Evolutionary conservation across 257 asterid species (phyloP).

Genomic region (Asclepias syriaca): DNA sequence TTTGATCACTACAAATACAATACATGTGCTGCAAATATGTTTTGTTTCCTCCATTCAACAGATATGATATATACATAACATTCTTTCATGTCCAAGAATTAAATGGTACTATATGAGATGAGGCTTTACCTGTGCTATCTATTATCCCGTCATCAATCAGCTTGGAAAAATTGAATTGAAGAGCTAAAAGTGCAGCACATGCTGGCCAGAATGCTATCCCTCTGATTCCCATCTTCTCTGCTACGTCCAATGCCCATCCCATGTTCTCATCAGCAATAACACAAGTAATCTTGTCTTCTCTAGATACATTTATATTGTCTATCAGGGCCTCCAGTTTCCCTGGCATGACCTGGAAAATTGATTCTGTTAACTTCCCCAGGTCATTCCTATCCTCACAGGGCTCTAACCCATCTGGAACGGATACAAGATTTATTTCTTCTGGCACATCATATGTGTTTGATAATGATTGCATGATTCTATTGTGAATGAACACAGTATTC

Average conservation of each 20-base stretch:
- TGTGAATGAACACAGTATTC: conserved; percentile 50
- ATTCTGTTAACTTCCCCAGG: conserved; percentile 21
- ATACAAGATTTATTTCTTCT: conserved; percentile 29
- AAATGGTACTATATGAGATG: background rate
- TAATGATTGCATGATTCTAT: conserved; percentile 32
- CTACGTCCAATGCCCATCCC: conserved; percentile 45
- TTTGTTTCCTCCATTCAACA: no score
- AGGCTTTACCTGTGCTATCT: conserved; percentile 35
- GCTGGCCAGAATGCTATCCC: conserved; percentile 42
- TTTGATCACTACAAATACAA: background rate
- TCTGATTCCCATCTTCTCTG: conserved; percentile 36
- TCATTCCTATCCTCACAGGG: conserved; percentile 53
- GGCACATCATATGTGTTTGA: conserved; percentile 15
- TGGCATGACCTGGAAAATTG: conserved; percentile 38
- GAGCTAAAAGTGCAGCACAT: conserved; percentile 34
- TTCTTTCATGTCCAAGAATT: no score
- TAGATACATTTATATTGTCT: conserved; percentile 23
- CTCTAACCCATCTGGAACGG: conserved; percentile 62
- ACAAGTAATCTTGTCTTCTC: conserved; percentile 30
- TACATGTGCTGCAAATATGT: background rate
- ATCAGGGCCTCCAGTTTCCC: conserved; percentile 38
- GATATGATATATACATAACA: no score
- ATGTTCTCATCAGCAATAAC: conserved; percentile 42
- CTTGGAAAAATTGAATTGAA: conserved; percentile 18
- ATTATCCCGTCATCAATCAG: conserved; percentile 49